These are phyloP conservation scores for Colletotrichum sojae DNA, from an alignment of 2,329 filamentous ascomycete species.

Conservation along the genomic window DNA sequence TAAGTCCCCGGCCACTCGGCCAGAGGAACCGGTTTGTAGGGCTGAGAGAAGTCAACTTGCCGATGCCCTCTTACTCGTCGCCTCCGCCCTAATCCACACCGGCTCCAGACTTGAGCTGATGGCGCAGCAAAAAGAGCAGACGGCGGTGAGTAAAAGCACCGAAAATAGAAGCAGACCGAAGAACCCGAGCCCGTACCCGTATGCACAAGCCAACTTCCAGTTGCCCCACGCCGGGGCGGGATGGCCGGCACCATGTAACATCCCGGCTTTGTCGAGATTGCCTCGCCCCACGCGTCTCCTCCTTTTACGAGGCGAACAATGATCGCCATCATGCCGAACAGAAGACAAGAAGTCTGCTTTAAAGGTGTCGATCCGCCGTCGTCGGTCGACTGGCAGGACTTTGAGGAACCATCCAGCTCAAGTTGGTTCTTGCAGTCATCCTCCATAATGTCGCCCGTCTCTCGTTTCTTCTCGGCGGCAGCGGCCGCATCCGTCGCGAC, in stretches of 20 bases:
- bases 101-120: background rate
- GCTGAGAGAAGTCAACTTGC: background rate
- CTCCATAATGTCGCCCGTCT: slow-evolving; percentile 25
- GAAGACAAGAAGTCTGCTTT: background rate
- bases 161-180: slow-evolving; percentile 23
- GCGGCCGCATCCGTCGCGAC: slow-evolving; percentile 26
- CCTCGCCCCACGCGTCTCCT: slow-evolving; percentile 17
- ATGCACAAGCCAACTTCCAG: slow-evolving; percentile 25
- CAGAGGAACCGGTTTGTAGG: background rate
- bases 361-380: background rate
- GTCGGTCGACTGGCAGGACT: background rate
- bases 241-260: slow-evolving; percentile 9
- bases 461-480: slow-evolving; percentile 28
- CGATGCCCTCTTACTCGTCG: background rate
- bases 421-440: background rate
- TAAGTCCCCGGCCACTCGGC: background rate
- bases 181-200: background rate
- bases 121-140: background rate
- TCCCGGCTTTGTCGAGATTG: slow-evolving; percentile 29
- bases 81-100: background rate
- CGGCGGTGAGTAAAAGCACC: background rate
- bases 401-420: slow-evolving; percentile 1
- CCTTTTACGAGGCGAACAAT: slow-evolving; percentile 24
- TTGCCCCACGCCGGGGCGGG: slow-evolving; percentile 12
- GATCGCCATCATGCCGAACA: slow-evolving; percentile 16